Conservation (phyloP, 2,329 filamentous ascomycete genomes). For the Plenodomus tracheiphilus region DNA sequence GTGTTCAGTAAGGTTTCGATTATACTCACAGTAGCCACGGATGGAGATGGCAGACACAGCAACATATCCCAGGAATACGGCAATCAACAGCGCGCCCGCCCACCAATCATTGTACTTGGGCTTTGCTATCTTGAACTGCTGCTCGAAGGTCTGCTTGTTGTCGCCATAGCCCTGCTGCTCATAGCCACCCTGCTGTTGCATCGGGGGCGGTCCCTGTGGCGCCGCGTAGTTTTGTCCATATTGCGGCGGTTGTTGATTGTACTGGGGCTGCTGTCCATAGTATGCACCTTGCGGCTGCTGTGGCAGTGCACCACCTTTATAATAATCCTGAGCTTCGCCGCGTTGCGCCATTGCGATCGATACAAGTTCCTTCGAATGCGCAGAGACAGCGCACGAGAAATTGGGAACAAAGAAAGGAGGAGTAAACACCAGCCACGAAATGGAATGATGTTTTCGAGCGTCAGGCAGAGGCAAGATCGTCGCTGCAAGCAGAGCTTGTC, state of each 20-base stretch:
- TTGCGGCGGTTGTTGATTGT: conserved; percentile 28
- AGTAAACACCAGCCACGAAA: background rate
- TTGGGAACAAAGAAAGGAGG: background rate
- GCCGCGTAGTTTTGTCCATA: conserved; percentile 38
- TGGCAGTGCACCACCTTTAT: conserved; percentile 31
- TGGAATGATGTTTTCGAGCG: conserved; percentile 14
- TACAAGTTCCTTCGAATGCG: background rate
- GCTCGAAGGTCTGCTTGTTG: conserved; percentile 65
- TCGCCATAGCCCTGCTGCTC: conserved; percentile 39
- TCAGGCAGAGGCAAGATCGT: conserved; percentile 1
- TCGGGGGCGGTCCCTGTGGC: conserved; percentile 27
- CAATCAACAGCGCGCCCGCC: conserved; percentile 79
- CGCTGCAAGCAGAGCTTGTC: background rate
- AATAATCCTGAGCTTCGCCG: conserved; percentile 47
- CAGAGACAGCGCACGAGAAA: background rate
- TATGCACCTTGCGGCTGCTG: conserved; percentile 24
- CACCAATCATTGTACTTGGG: conserved; percentile 92
- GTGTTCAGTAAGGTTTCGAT: background rate
- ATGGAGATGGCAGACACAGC: conserved; percentile 77
- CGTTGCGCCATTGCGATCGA: conserved; percentile 33
- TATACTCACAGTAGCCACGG: conserved; percentile 63
- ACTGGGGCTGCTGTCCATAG: conserved; percentile 20
- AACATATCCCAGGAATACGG: conserved; percentile 72
- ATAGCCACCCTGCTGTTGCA: conserved; percentile 27
- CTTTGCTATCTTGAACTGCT: conserved; percentile 78